phyloP scores from a whole-genome alignment of 805 yeast genomes.

The Candida tibetensis region DNA sequence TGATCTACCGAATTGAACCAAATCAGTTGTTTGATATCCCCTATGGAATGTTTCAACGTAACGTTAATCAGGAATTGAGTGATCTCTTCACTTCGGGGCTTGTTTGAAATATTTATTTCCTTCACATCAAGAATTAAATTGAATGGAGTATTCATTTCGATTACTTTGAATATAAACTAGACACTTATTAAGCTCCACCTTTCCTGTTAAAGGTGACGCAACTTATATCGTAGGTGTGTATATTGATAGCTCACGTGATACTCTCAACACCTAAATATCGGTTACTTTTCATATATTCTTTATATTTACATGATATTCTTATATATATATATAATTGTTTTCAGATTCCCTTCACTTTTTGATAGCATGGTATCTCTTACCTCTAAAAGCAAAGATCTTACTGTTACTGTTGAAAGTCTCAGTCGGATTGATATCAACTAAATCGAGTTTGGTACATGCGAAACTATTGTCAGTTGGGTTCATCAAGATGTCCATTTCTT shows the following conservation, averaged over 20 bases:
- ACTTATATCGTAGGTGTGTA: no score
- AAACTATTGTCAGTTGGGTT: conserved; percentile 70
- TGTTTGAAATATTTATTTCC: conserved; percentile 5
- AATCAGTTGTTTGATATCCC: conserved; percentile 25
- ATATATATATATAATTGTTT: no score
- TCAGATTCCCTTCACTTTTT: conserved; percentile 18
- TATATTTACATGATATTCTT: no score
- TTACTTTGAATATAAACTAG: no score
- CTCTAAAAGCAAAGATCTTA: conserved; percentile 87
- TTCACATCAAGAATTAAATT: conserved; percentile 12
- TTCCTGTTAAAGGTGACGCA: no score
- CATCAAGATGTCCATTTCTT: conserved; percentile 80
- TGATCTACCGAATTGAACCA: conserved; percentile 27
- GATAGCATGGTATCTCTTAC: conserved; percentile 93
- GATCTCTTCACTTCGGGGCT: neutral
- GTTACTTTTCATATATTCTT: no score
- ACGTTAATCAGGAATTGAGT: conserved; percentile 13
- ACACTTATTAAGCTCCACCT: no score
- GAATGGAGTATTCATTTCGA: conserved; percentile 20
- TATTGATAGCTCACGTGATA: no score
- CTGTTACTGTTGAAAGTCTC: conserved; percentile 92
- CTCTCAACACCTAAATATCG: no score
- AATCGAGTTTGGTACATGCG: conserved; percentile 90
- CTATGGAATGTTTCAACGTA: conserved; percentile 22
- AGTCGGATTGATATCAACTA: conserved; percentile 88